Evolutionary conservation across 1,284 basidiomycete genomes (phyloP).

Genomic region (Fomitopsis pinicola): DNA sequence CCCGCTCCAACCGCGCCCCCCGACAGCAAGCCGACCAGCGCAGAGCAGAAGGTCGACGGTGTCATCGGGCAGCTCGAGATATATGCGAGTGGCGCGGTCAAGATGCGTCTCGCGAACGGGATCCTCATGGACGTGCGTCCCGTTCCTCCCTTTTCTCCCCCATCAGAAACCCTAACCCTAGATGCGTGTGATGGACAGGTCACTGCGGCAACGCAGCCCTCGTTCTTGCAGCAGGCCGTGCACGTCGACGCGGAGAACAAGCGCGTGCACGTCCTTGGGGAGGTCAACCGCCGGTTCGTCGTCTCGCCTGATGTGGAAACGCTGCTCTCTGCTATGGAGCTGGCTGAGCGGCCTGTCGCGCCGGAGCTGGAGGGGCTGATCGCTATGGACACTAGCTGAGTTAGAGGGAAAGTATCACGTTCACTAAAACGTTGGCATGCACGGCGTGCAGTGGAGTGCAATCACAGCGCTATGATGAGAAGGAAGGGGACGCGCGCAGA

Average conservation of each 20-base stretch:
- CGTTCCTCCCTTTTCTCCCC: conserved; percentile 1
- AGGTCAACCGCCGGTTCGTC: conserved; percentile 82
- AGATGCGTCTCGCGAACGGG: conserved; percentile 77
- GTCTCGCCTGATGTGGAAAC: conserved; percentile 84
- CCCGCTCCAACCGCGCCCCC: conserved; percentile 15
- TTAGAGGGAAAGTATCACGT: neutral
- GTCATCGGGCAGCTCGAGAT: conserved; percentile 80
- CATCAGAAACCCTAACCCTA: neutral
- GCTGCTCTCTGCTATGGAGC: conserved; percentile 68
- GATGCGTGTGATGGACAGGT: conserved; percentile 46
- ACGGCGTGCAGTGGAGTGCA: too few species aligned
- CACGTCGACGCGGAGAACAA: conserved; percentile 62
- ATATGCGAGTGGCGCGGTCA: conserved; percentile 81
- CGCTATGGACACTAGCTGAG: conserved; percentile 49
- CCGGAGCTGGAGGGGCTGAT: conserved; percentile 45
- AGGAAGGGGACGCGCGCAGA: too few species aligned
- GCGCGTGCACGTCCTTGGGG: conserved; percentile 71
- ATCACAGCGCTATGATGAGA: too few species aligned
- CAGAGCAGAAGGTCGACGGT: conserved; percentile 59
- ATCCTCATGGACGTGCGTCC: conserved; percentile 76
- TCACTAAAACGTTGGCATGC: neutral
- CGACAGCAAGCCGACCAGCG: conserved; percentile 25
- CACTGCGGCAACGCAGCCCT: conserved; percentile 78
- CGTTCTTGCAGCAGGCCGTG: conserved; percentile 88
- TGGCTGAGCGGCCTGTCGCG: conserved; percentile 36